phyloP scores from a whole-genome alignment of 2,329 filamentous ascomycete species.

The Aspergillus aculeatinus region DNA sequence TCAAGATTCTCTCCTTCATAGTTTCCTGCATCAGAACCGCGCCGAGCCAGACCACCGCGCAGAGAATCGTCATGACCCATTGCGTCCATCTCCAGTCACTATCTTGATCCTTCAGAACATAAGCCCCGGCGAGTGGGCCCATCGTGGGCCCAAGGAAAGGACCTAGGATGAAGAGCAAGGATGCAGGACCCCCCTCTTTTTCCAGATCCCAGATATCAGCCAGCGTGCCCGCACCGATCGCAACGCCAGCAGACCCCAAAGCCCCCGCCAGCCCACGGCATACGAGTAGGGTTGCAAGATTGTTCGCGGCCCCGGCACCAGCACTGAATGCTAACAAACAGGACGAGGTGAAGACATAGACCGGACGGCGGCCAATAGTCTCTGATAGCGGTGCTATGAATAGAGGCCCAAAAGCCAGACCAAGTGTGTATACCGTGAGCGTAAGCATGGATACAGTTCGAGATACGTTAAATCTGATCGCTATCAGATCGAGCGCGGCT shows the following conservation, averaged over 20 bases:
- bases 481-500: too few species aligned
- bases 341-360: conserved; percentile 37
- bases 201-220: conserved; percentile 66
- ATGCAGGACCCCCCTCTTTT: conserved; percentile 2
- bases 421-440: conserved; percentile 19
- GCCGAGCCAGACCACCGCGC: not conserved
- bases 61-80: not conserved
- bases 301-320: conserved; percentile 52
- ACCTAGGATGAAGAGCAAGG: conserved; percentile 54
- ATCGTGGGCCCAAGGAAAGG: conserved; percentile 63
- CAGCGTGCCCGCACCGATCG: conserved; percentile 69
- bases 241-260: conserved; percentile 63
- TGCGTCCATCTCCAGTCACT: conserved; percentile 3
- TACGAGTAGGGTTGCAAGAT: conserved; percentile 67
- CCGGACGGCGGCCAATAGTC: conserved; percentile 34
- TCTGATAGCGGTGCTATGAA: conserved; percentile 39
- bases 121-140: conserved; percentile 17
- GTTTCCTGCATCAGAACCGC: conserved; percentile 5
- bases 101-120: conserved; percentile 8
- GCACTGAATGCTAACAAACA: conserved; percentile 38
- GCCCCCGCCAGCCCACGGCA: conserved; percentile 75
- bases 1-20: not conserved
- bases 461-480: too few species aligned
- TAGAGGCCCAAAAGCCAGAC: conserved; percentile 38
- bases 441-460: too few species aligned